Conservation (phyloP, 495 filamentous ascomycete genomes). For the Antarctomyces pellizariae region DNA sequence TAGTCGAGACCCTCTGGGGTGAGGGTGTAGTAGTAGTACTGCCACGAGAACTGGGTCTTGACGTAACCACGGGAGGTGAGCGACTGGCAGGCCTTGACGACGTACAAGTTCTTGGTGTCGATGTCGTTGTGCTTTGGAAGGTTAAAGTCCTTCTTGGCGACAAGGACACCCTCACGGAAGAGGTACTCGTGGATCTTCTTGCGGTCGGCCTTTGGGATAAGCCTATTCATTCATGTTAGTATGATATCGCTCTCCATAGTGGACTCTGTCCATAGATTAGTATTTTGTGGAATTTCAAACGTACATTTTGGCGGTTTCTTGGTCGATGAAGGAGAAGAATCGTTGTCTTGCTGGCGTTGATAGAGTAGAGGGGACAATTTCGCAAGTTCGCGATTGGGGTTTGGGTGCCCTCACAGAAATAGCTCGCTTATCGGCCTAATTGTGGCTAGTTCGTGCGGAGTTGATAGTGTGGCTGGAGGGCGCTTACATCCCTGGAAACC, state of each 20-base stretch:
- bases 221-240: conserved; percentile 24
- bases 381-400: not conserved
- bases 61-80: conserved; percentile 91
- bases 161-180: conserved; percentile 98
- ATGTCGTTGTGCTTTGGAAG: conserved; percentile 81
- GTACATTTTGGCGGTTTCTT: conserved; percentile 33
- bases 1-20: conserved; percentile 99
- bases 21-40: conserved; percentile 99
- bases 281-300: conserved; percentile 3
- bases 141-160: conserved; percentile 97
- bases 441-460: too few species aligned
- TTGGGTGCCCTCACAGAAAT: not conserved
- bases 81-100: conserved; percentile 97
- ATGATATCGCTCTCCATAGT: not conserved
- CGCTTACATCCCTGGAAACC: too few species aligned
- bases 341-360: not conserved
- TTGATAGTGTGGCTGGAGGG: too few species aligned
- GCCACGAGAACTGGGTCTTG: conserved; percentile 99
- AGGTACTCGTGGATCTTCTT: conserved; percentile 99
- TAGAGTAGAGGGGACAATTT: too few species aligned
- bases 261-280: not conserved
- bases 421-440: too few species aligned
- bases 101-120: conserved; percentile 96
- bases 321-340: too few species aligned
- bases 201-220: conserved; percentile 98